phyloP scores from a whole-genome alignment of 495 filamentous ascomycete species.

The Tuber brumale region DNA sequence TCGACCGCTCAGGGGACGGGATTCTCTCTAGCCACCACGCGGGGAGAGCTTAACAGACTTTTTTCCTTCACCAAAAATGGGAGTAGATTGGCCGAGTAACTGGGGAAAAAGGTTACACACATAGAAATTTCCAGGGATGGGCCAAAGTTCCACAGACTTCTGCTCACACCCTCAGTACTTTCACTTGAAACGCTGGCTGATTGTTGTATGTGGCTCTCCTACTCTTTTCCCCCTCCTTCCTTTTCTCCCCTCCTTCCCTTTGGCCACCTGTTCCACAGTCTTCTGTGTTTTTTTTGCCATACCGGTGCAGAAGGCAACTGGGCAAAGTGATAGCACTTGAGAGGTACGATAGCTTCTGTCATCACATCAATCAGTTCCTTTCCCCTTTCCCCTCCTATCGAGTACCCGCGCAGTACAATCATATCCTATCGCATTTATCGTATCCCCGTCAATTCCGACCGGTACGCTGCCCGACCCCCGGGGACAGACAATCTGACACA shows the following conservation, averaged over 20 bases:
- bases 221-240: not conserved
- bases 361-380: constrained; percentile 2
- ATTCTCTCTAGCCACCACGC: too few species aligned
- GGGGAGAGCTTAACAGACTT: too few species aligned
- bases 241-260: not conserved
- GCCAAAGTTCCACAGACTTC: too few species aligned
- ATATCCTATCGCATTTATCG: not conserved
- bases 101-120: too few species aligned
- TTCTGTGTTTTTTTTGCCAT: not conserved
- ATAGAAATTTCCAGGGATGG: too few species aligned
- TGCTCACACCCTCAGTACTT: not conserved
- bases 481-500: not conserved
- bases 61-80: too few species aligned
- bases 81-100: too few species aligned
- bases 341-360: not conserved
- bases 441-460: not conserved
- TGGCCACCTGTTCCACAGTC: not conserved
- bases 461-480: constrained; percentile 1
- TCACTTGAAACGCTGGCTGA: not conserved
- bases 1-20: too few species aligned
- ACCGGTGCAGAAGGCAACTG: not conserved
- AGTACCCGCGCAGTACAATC: not conserved
- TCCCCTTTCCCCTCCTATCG: not conserved
- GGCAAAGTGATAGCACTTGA: not conserved
- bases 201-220: not conserved